A percentile compares a stretch with the other conserved stretches of the same genome.
Evolutionary conservation across 768 basidiomycete species (phyloP).

Genomic region (Lepiota venenata): DNA sequence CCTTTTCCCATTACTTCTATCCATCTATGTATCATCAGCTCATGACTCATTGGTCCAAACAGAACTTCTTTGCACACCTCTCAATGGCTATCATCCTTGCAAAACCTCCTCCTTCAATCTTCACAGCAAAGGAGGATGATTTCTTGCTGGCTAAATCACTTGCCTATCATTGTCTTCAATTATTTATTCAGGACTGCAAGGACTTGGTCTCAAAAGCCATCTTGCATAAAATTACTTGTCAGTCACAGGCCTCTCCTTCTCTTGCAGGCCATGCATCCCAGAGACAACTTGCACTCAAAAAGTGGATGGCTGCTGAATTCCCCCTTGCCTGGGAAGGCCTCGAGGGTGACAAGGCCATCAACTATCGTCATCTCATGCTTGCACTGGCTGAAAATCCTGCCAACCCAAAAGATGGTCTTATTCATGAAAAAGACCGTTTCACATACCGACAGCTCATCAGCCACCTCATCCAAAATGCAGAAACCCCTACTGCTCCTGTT

Average conservation of each 20-base stretch:
- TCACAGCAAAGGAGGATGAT: background rate
- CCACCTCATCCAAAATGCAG: background rate
- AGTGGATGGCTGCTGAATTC: no score
- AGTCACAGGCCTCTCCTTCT: background rate
- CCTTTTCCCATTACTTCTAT: no score
- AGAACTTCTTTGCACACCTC: background rate
- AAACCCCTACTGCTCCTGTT: background rate
- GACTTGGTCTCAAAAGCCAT: background rate
- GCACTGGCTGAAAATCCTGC: background rate
- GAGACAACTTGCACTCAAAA: no score
- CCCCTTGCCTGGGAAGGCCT: background rate
- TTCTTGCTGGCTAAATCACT: background rate
- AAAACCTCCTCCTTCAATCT: background rate
- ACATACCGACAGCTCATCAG: background rate
- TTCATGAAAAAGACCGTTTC: background rate
- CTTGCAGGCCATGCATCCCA: background rate
- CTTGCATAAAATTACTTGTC: background rate
- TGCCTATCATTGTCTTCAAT: background rate
- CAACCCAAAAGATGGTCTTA: background rate
- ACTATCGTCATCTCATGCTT: background rate
- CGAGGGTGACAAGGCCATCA: no score
- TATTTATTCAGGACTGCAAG: background rate
- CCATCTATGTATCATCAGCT: no score
- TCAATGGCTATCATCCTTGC: background rate
- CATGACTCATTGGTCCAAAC: no score